Evolutionary conservation across 306 rosid species (phyloP), one percentile per base, ranked within the genome.

Genomic region (Cajanus cajan): DNA sequence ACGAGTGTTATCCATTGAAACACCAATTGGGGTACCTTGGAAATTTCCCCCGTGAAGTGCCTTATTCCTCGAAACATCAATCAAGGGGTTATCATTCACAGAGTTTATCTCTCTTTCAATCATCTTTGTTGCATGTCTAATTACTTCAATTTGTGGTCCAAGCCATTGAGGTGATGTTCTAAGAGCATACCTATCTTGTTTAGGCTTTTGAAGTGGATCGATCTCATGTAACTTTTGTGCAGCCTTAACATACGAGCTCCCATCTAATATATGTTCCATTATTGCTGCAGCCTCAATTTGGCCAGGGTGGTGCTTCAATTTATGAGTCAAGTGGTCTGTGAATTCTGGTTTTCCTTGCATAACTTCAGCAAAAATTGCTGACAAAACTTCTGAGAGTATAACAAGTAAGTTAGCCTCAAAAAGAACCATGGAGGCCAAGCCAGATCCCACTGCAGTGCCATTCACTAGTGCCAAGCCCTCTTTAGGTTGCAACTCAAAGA

Each of bases 281-380:
- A 94, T 89, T 36, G 98, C 98, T 1, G 96, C 98, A 55, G 98
- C 98, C 73, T 94, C 98, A 81, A 94, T 94, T n/a, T 94, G 98
- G 6, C 98, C 98, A 36, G 98, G 98, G 37, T 94, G 98, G 68
- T 90, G 98, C 76, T 94, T 94, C 80, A 94, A 43, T 37, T 89
- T 94, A 63, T 94, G 98, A 0, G 96, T 92, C 87, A 94, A 83
- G 54, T 94, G 96, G 54, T 94, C 98, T 0, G 97, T 90, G 69
- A 94, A 94, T 39, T 94, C 96, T 0, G 94, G 94, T 28, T 92
- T 94, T 19, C 98, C 98, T 50, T 87, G 92, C 98, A 94, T 94
- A 19, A 89, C 98, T 70, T 94, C 97, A 0, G 98, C 93, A 47
- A 94, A 94, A 61, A 94, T 69, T 2, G 97, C 97, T 0, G 98